Base-by-base conservation (phyloP, 345 rosid genomes). In the Pelargonium nanum region DNA sequence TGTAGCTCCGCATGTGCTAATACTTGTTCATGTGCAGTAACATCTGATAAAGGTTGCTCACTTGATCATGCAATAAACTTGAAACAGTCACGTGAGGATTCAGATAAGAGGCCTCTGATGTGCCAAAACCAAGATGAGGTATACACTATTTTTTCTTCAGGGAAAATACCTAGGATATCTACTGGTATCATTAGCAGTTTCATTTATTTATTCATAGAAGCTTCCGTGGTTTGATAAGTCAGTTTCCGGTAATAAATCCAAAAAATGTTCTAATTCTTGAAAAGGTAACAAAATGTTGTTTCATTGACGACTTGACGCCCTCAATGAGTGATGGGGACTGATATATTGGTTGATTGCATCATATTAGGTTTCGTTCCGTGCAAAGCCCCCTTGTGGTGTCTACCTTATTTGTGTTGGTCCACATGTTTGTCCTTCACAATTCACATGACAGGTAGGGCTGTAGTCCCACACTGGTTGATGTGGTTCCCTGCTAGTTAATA, bases 91-190 rank as follows among this genome's bases (percentile, higher is more conserved):
- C 53, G 13, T 28, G 63, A 66, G 45, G 44, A 55, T 58, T 15
- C 24, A 40, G 62, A 63, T 23, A 45, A 10, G 32, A 56, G 30
- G 54, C 17, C 19, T 23, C 12, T 60, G 32, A 26, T 13, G 22
- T 24, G 12, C 60, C 65, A 61, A 55, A 56, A 48, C 34, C 52
- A 63, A 62, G 59, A 61, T 45, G 56, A 58, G 15, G 77, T 69
- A 69, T 30, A 24, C 7, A 12, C 56, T 54, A 24, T n/a, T 44
- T 19, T n/a, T 63, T 24, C 8, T 4, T 20, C n/a, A 53, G 6
- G 0, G 53, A 40, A 40, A 15, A 40, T 40, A 40, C 48, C 48
- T 40, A 40, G 16, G 16, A 40, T 40, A 9, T 40, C 48, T 40
- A 12, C 48, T 40, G 2, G 48, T 40, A 40, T 17, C 48, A 40